Evolutionary conservation across 306 rosid species (phyloP), one percentile per base, ranked within the genome.

Genomic region (Pueraria montana): DNA sequence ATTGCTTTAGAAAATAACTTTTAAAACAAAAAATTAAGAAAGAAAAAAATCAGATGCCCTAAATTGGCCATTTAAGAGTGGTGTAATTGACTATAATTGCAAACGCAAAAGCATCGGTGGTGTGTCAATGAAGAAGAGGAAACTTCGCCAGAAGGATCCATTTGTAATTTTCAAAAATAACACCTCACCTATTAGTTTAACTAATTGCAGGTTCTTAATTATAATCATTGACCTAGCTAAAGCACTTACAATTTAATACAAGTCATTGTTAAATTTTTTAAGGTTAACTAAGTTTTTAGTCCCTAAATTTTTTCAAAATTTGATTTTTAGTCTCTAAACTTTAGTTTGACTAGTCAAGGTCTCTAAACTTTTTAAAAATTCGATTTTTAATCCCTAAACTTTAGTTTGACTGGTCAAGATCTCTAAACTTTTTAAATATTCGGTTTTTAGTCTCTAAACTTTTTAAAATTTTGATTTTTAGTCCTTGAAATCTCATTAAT

Each of bases 151-250:
- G 11, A 62, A 62, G 69, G 42, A 62, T 5, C 69, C 3, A 2
- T 32, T 63, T 16, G 72, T 32, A 30, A 32, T 64, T 64, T 64
- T 64, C 71, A 66, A 66, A 66, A 66, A 38, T 4, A 66, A n/a
- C 72, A 66, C 27, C 72, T 11, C 50, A 18, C 50, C 72, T n/a
- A 3, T 38, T 38, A 36, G 49, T 38, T 66, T 36, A 66, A 38
- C 50, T 66, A 38, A 34, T n/a, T 66, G 24, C 16, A 38, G 4
- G 5, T 13, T 21, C 14, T 18, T n/a, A 34, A 65, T 17, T 21
- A 38, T 14, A 67, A n/a, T 66, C 4, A 20, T 67, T 18, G 50
- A 38, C 50, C 27, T 18, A n/a, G n/a, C n/a, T n/a, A 38, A 9
- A 40, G 2, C 30, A 38, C 43, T 38, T n/a, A 0, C 26, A 40